A percentile compares a stretch with the other conserved stretches of the same genome.
Conservation (phyloP, 352 stramenopile species). For the Globisporangium paddicum region DNA sequence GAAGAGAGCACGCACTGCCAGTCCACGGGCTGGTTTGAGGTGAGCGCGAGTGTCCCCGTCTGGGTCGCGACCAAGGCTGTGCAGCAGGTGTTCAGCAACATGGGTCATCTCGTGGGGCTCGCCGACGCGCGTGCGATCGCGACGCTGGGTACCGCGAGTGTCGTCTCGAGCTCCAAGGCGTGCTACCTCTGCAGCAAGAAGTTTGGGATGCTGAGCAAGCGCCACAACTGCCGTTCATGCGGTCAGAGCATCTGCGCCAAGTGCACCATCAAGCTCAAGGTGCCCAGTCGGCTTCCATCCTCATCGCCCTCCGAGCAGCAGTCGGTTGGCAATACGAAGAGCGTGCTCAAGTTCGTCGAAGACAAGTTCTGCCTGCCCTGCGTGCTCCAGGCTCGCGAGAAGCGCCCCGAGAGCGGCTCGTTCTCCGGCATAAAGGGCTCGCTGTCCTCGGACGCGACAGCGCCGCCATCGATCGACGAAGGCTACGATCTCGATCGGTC, state of each 20-base stretch:
- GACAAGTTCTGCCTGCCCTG: conserved; percentile 4
- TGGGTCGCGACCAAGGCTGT: conserved; percentile 3
- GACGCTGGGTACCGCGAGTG: not conserved
- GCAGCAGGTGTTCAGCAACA: conserved; percentile 1
- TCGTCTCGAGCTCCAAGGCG: not conserved
- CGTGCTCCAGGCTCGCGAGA: conserved; percentile 5
- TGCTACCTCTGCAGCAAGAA: conserved; percentile 29
- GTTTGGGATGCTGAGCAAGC: conserved; percentile 18
- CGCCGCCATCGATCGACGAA: not conserved
- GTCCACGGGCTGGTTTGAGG: conserved; percentile 6
- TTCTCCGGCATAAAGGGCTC: not conserved
- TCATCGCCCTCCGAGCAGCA: not conserved
- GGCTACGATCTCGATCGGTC: not conserved
- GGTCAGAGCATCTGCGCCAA: conserved; percentile 13
- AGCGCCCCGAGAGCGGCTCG: conserved; percentile 2
- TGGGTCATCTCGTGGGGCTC: conserved; percentile 2
- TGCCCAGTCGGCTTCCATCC: conserved; percentile 2
- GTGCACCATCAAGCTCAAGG: conserved; percentile 19
- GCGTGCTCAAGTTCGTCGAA: not conserved
- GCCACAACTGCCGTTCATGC: conserved; percentile 13
- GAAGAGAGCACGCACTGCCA: conserved; percentile 5
- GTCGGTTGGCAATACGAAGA: not conserved
- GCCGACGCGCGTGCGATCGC: conserved; percentile 10
- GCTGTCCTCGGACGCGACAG: not conserved
- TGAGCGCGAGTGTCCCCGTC: not conserved